Evolutionary conservation across 495 filamentous ascomycete genomes (phyloP).

Genomic region (Letharia lupina): DNA sequence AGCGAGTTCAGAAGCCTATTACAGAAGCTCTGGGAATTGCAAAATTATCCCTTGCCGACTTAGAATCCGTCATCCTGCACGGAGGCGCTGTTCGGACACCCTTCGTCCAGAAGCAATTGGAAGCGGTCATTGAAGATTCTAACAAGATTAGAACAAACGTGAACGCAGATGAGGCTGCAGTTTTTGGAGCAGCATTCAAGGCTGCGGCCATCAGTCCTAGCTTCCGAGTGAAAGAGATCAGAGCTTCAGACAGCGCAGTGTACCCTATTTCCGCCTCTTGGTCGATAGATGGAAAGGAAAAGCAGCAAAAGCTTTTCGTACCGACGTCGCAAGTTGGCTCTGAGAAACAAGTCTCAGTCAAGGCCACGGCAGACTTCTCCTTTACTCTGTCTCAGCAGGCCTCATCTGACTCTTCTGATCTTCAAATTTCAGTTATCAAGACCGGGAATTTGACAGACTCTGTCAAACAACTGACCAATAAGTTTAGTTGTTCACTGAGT

Average conservation of each 20-base stretch:
- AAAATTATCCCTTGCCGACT: conserved; percentile 60
- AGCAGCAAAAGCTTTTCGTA: conserved; percentile 70
- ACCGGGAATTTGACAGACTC: conserved; percentile 80
- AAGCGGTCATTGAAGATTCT: conserved; percentile 58
- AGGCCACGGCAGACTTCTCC: conserved; percentile 76
- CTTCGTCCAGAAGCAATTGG: conserved; percentile 85
- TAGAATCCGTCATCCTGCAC: conserved; percentile 88
- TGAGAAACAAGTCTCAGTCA: conserved; percentile 81
- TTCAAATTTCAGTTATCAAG: conserved; percentile 46
- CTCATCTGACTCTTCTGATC: conserved; percentile 36
- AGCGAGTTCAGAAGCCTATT: conserved; percentile 60
- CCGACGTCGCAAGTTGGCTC: conserved; percentile 65
- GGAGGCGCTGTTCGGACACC: conserved; percentile 87
- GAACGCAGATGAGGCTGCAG: conserved; percentile 93
- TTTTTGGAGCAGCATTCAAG: conserved; percentile 93
- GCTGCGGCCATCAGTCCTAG: conserved; percentile 83
- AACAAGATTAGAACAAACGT: conserved; percentile 87
- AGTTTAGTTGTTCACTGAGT: conserved; percentile 62
- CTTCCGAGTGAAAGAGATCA: conserved; percentile 96
- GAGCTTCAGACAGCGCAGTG: conserved; percentile 59
- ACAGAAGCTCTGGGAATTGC: conserved; percentile 66
- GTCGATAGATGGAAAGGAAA: conserved; percentile 50
- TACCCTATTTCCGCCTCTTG: conserved; percentile 70
- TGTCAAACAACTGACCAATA: conserved; percentile 62
- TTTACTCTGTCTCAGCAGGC: conserved; percentile 71